Evolutionary conservation across 306 rosid genomes (phyloP).

Genomic region (Hippophae gyantsensis): DNA sequence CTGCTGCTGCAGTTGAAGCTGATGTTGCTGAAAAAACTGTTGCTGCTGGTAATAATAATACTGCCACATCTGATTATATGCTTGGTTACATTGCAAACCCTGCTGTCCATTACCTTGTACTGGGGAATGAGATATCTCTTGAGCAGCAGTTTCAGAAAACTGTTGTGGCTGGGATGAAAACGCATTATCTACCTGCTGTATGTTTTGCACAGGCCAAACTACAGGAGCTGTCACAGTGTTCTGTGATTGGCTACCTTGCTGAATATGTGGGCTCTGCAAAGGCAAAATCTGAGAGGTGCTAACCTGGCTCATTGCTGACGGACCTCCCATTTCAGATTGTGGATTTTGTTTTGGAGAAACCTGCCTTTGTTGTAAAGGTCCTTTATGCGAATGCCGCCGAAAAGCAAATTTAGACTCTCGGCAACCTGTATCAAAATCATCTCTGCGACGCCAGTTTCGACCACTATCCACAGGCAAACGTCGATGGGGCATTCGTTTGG

Average conservation of each 20-base stretch:
- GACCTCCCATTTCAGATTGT: slow-evolving; percentile 33
- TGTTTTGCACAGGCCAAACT: slow-evolving; percentile 40
- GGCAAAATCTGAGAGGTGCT: slow-evolving; percentile 26
- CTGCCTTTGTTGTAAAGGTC: slow-evolving; percentile 30
- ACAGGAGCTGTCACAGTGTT: slow-evolving; percentile 23
- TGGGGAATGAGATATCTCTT: slow-evolving; percentile 31
- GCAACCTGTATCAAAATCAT: slow-evolving; percentile 31
- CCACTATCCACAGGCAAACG: slow-evolving; percentile 22
- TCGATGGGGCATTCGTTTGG: slow-evolving; percentile 27
- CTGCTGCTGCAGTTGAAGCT: slow-evolving; percentile 18
- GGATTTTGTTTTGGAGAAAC: slow-evolving; percentile 31
- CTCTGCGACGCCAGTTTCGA: slow-evolving; percentile 37
- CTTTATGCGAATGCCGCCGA: slow-evolving; percentile 36
- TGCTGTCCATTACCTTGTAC: slow-evolving; percentile 42
- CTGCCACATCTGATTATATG: slow-evolving; percentile 71
- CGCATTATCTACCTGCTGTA: slow-evolving; percentile 34
- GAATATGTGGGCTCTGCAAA: slow-evolving; percentile 30
- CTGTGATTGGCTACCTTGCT: slow-evolving; percentile 45
- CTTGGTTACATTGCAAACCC: slow-evolving; percentile 46
- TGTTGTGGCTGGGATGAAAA: slow-evolving; percentile 38
- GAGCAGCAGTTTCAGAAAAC: slow-evolving; percentile 24
- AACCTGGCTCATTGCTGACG: slow-evolving; percentile 32
- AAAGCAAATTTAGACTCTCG: slow-evolving; percentile 36
- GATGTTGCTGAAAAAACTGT: slow-evolving; percentile 35
- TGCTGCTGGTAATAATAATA: slow-evolving; percentile 76